A percentile compares a stretch with the other conserved stretches of the same genome.
Evolutionary conservation across 352 stramenopile species (phyloP).

Genomic region (Pythium dissimile): DNA sequence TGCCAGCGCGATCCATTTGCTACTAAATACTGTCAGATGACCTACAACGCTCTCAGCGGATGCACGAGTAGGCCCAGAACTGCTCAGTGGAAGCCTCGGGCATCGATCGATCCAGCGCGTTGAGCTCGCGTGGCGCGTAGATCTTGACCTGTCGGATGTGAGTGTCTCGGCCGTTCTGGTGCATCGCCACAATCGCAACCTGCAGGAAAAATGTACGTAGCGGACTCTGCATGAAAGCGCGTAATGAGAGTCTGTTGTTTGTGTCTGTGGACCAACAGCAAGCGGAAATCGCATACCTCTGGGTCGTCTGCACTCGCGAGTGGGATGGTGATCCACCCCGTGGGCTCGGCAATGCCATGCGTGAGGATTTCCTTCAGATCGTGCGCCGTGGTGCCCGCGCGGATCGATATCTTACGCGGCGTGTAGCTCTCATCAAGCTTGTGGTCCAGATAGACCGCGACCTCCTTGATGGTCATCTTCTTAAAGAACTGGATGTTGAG

Average conservation of each 20-base stretch:
- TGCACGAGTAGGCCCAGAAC: slow-evolving; percentile 66
- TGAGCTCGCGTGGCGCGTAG: slow-evolving; percentile 73
- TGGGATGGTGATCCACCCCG: slow-evolving; percentile 93
- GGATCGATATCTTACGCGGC: slow-evolving; percentile 93
- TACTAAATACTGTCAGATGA: too few species aligned
- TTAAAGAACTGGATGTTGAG: slow-evolving; percentile 98
- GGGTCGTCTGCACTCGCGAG: slow-evolving; percentile 49
- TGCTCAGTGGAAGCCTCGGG: slow-evolving; percentile 59
- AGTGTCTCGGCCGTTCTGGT: slow-evolving; percentile 97
- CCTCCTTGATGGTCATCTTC: slow-evolving; percentile 91
- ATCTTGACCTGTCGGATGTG: slow-evolving; percentile 95
- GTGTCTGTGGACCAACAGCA: neutral
- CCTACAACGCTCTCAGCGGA: slow-evolving; percentile 43
- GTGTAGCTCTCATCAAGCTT: slow-evolving; percentile 98
- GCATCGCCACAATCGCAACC: slow-evolving; percentile 95
- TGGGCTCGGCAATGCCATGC: slow-evolving; percentile 91
- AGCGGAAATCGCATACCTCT: slow-evolving; percentile 26
- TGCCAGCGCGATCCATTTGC: neutral
- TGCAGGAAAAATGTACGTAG: slow-evolving; percentile 95
- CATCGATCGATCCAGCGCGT: slow-evolving; percentile 44
- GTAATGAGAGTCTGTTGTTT: neutral
- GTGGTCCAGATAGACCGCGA: slow-evolving; percentile 98
- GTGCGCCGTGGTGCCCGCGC: slow-evolving; percentile 91
- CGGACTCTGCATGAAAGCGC: slow-evolving; percentile 30
- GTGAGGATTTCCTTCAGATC: slow-evolving; percentile 94